Evolutionary conservation across 805 yeast species (phyloP), one percentile per base, ranked within the genome.

Genomic region (Lipomyces yamanashiensis): DNA sequence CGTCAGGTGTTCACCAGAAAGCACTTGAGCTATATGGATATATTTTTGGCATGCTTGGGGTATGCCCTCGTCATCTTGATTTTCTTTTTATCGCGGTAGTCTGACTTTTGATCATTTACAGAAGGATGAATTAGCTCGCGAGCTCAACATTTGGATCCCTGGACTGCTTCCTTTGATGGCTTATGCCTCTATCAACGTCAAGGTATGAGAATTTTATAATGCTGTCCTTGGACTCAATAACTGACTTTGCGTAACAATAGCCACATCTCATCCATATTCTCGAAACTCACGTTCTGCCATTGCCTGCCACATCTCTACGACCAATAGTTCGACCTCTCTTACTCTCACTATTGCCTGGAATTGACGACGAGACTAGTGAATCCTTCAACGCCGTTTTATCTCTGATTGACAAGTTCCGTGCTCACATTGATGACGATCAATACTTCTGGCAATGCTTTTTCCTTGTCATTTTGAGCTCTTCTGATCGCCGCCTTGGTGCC

Each of bases 1-100:
- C 99, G 0, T 89, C 96, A 54, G 99, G 99, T 8, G 99, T 95
- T 0, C 99, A 95, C 74, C 89, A 88, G 69, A 95, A 91, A 73
- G 83, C 97, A 0, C 76, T 95, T 47, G 90, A 87, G 61, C 84
- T 92, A 1, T 95, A 92, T 74, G 85, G 83, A 23, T 78, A 79
- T 58, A 83, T 93, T 1, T 90, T 95, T 76, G 81, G 80, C 43
- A 82, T 85, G 37, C 56, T 67, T 10, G 66, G 67, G 17, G 70
- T 67, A 63, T 2, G 67, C 8, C 28, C 17, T 28, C 15, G 19
- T 17, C 39, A 23, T 23, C 17, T 8, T 23, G 34, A n/a, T 41
- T 28, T 33, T 15, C 36, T 15, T 28, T 21, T 15, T 37, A 23
- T 13, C 34, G 33, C 1, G 12, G 8, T 10, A 5, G 7, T 12